phyloP scores from a whole-genome alignment of 2,329 filamentous ascomycete species.

The Chrysoporthe austroafricana region DNA sequence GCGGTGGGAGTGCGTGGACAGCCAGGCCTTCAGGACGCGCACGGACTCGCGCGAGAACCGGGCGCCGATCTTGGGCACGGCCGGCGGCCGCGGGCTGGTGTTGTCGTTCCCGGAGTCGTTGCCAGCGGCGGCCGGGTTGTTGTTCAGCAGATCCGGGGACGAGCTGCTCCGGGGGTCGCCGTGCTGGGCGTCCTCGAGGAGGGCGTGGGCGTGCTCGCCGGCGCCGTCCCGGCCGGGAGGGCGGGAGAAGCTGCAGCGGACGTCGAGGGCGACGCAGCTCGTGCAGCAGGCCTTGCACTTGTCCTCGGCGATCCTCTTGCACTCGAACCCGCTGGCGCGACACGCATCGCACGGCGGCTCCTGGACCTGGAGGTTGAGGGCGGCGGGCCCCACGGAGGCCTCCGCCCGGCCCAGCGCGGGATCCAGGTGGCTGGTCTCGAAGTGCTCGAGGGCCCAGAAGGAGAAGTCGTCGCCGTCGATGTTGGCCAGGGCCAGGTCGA shows the following conservation, averaged over 20 bases:
- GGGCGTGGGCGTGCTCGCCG: constrained; percentile 45
- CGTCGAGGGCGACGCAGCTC: constrained; percentile 62
- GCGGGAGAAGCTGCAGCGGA: constrained; percentile 60
- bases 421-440: constrained; percentile 46
- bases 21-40: constrained; percentile 82
- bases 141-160: constrained; percentile 34
- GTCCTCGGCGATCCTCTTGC: constrained; percentile 65
- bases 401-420: constrained; percentile 18
- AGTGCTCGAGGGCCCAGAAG: constrained; percentile 63
- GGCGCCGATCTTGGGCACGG: constrained; percentile 66
- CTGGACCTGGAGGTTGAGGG: constrained; percentile 45
- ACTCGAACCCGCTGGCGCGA: constrained; percentile 55
- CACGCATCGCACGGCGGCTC: constrained; percentile 58
- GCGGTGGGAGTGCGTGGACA: constrained; percentile 76
- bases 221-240: constrained; percentile 39
- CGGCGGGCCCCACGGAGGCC: constrained; percentile 26
- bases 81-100: constrained; percentile 28
- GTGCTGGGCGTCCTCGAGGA: constrained; percentile 41
- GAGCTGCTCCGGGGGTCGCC: constrained; percentile 30
- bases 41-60: constrained; percentile 82
- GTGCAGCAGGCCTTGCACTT: constrained; percentile 64
- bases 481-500: constrained; percentile 60
- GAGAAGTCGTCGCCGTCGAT: constrained; percentile 63
- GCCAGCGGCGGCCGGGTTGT: constrained; percentile 25
- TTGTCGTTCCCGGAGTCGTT: constrained; percentile 30